Base-by-base conservation (phyloP, 2,329 filamentous ascomycete genomes). In the Penicillium corylophilum region DNA sequence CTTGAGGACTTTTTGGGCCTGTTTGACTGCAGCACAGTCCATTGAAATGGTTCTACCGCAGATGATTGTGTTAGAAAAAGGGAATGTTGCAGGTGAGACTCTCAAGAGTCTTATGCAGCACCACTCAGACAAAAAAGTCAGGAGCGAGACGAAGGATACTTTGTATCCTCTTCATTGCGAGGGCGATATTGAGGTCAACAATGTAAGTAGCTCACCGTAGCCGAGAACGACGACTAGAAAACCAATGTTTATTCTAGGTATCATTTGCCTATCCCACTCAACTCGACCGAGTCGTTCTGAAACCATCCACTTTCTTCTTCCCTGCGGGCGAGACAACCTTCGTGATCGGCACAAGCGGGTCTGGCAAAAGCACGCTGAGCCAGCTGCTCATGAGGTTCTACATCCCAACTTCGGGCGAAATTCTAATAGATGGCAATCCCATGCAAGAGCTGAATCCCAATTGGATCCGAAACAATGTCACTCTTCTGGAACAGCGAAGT, bases 361-460 rank as follows among this genome's bases (percentile, higher is more conserved):
- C 90, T 2, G 93, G 93, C 0, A 97, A 97, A 70, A 96, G 90
- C 61, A 97, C 93, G 0, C 66, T 97, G 1, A 86, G 87, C 1
- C 90, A 90, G 64, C 78, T 97, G 0, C 77, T 97, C 0, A 78
- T 91, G 45, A 83, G 86, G 12, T 88, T 95, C 61, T 96, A 96
- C 64, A 76, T 82, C 6, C 83, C 89, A 0, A 70, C 74, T 0
- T 74, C 74, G 0, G 93, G 92, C 0, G 70, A 81, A 0, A 85
- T 96, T 15, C 67, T 79, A 0, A 74, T 97, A 9, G 90, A 95
- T 63, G 84, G 82, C 0, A 67, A 79, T 1, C 73, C 82, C 0
- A 73, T 94, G 2, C 67, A 81, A n/a, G 74, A 72, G 0, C 72
- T 96, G 0, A 80, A 90, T 55, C 72, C 79, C 0, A 71, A 75